These are phyloP conservation scores for Plasmodium billcollinsi DNA, from an alignment of 169 alveolate genomes.

Conservation along the genomic window DNA sequence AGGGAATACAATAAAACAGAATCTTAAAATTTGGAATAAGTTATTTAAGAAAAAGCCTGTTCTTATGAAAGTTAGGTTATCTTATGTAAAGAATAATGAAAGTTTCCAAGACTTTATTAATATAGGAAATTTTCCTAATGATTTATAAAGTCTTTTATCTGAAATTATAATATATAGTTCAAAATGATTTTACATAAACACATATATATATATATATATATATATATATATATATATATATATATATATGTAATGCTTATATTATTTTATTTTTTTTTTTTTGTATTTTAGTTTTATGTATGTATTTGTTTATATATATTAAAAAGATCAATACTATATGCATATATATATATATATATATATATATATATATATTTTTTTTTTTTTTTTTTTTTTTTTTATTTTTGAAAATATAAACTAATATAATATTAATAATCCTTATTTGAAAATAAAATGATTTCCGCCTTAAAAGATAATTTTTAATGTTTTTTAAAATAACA, in stretches of 20 bases:
- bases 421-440: slow-evolving; percentile 8
- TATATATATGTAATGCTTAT: background rate
- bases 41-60: slow-evolving; percentile 70
- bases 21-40: slow-evolving; percentile 52
- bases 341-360: too few relatives aligned
- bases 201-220: background rate
- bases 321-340: background rate
- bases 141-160: slow-evolving; percentile 12
- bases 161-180: background rate
- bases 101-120: slow-evolving; percentile 70
- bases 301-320: background rate
- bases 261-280: background rate
- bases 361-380: background rate
- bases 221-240: slow-evolving; percentile 7
- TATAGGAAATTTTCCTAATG: slow-evolving; percentile 67
- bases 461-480: slow-evolving; percentile 32
- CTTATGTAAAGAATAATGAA: slow-evolving; percentile 53
- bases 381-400: slow-evolving; percentile 12
- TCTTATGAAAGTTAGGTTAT: slow-evolving; percentile 76
- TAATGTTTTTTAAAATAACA: too few relatives aligned
- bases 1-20: slow-evolving; percentile 51
- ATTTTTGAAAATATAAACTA: slow-evolving; percentile 29
- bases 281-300: background rate
- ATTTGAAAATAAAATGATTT: slow-evolving; percentile 53
- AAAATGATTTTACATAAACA: background rate